These are phyloP conservation scores for Gaeumannomyces sp. DNA, from an alignment of 2,329 filamentous ascomycete species.

Conservation along the genomic window DNA sequence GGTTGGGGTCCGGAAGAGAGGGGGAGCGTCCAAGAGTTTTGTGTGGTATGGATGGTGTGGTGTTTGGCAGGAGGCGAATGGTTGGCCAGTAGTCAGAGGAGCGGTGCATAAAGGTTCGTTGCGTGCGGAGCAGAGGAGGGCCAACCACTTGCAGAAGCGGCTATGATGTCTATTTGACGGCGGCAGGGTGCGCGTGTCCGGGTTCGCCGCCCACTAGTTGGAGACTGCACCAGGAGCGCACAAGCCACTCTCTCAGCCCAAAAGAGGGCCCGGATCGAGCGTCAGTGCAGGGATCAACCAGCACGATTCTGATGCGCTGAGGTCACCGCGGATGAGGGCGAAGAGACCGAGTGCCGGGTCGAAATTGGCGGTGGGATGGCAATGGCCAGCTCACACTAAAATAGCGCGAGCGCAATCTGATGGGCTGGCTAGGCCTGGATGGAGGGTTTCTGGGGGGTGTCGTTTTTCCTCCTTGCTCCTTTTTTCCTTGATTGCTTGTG, in stretches of 20 bases:
- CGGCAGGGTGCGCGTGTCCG: conserved; percentile 25
- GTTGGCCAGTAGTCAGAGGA: conserved; percentile 1
- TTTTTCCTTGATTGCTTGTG: not conserved
- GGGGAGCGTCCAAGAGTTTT: conserved; percentile 5
- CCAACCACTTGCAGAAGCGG: conserved; percentile 18
- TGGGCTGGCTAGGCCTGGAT: conserved; percentile 9
- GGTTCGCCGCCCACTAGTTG: conserved; percentile 15
- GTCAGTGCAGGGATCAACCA: conserved; percentile 16
- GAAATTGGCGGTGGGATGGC: conserved; percentile 11
- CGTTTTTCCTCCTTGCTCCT: not conserved
- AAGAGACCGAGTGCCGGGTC: conserved; percentile 4
- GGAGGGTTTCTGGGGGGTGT: not conserved
- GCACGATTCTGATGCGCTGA: not conserved
- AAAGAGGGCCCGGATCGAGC: conserved; percentile 11
- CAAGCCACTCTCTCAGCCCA: conserved; percentile 14
- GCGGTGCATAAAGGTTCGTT: conserved; percentile 8
- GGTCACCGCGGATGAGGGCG: not conserved
- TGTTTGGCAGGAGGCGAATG: not conserved
- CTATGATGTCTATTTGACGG: conserved; percentile 32
- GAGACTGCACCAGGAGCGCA: conserved; percentile 14
- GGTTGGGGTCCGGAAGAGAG: conserved; percentile 2
- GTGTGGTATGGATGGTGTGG: not conserved
- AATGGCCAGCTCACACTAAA: conserved; percentile 7
- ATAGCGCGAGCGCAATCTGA: conserved; percentile 10
- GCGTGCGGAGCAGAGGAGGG: not conserved